These are phyloP conservation scores for Dioszegia hungarica DNA, from an alignment of 768 basidiomycete species.

Conservation along the genomic window DNA sequence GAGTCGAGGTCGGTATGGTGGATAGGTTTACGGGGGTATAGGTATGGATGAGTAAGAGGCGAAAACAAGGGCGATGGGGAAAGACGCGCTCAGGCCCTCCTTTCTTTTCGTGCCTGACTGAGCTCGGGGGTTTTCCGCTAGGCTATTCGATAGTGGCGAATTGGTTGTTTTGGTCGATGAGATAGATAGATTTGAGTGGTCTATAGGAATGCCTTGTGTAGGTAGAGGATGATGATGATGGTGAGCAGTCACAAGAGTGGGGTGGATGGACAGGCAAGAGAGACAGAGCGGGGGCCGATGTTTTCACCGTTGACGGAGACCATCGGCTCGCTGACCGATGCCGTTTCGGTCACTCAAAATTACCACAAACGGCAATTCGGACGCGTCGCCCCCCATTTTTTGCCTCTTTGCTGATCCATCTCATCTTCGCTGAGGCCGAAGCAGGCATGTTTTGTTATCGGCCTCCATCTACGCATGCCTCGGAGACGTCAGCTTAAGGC, in stretches of 20 bases:
- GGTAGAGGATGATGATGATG: background rate
- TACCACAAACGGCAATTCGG: background rate
- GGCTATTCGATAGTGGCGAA: background rate
- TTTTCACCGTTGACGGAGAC: background rate
- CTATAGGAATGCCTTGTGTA: background rate
- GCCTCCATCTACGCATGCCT: too few relatives aligned
- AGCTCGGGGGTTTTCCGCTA: background rate
- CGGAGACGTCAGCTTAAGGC: too few relatives aligned
- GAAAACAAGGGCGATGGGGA: constrained; percentile 52
- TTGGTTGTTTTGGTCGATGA: background rate
- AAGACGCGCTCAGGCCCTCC: constrained; percentile 1
- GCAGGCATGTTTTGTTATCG: too few relatives aligned
- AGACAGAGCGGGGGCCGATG: background rate
- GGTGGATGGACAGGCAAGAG: background rate
- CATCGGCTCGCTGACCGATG: too few relatives aligned
- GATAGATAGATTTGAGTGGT: background rate
- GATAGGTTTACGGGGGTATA: constrained; percentile 64
- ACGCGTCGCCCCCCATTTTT: background rate
- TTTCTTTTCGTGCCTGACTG: background rate
- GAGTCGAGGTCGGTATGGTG: constrained; percentile 57
- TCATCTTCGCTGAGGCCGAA: too few relatives aligned
- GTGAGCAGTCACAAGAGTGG: background rate
- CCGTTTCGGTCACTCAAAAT: background rate
- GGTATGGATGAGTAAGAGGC: constrained; percentile 62
- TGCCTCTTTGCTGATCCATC: too few relatives aligned